A percentile compares a stretch with the other conserved stretches of the same genome.
Conservation (phyloP, 176 grass and related monocot genomes). For the Avena sativa region DNA sequence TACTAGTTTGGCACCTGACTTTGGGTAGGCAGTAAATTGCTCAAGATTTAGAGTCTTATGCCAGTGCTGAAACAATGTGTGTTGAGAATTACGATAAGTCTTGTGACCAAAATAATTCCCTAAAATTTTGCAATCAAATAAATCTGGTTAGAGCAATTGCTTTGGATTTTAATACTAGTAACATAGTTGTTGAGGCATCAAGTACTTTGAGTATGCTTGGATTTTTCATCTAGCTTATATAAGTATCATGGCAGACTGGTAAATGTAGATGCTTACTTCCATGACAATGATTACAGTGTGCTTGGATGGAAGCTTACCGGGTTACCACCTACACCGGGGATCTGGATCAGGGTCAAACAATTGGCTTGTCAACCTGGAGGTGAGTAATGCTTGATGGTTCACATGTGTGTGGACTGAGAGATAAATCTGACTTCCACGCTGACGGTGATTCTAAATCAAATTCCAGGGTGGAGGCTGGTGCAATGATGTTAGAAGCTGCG, state of each 20-base stretch:
- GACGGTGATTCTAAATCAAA: constrained; percentile 32
- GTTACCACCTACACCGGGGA: constrained; percentile 85
- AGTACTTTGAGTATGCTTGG: neutral
- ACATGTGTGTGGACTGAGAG: neutral
- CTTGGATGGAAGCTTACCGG: constrained; percentile 91
- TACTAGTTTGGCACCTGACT: neutral
- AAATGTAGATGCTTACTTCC: constrained; percentile 10
- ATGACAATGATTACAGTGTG: constrained; percentile 66
- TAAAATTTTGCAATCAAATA: neutral
- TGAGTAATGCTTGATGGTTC: constrained; percentile 37
- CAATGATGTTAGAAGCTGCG: constrained; percentile 63
- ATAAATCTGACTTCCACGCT: constrained; percentile 24
- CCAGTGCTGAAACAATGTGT: neutral
- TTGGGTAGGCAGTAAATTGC: neutral
- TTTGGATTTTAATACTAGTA: constrained; percentile 4
- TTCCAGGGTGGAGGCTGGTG: constrained; percentile 96
- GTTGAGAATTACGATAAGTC: neutral
- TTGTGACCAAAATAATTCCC: neutral
- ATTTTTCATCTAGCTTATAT: neutral
- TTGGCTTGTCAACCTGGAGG: constrained; percentile 95
- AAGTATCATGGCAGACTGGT: neutral
- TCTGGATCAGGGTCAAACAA: constrained; percentile 90
- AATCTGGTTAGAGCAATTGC: neutral
- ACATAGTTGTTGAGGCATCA: neutral
- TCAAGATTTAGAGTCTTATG: neutral